Percentiles rank a stretch among this genome's conserved stretches.
phyloP scores from a whole-genome alignment of 2,329 filamentous ascomycete species.

The Blastomyces gilchristii region DNA sequence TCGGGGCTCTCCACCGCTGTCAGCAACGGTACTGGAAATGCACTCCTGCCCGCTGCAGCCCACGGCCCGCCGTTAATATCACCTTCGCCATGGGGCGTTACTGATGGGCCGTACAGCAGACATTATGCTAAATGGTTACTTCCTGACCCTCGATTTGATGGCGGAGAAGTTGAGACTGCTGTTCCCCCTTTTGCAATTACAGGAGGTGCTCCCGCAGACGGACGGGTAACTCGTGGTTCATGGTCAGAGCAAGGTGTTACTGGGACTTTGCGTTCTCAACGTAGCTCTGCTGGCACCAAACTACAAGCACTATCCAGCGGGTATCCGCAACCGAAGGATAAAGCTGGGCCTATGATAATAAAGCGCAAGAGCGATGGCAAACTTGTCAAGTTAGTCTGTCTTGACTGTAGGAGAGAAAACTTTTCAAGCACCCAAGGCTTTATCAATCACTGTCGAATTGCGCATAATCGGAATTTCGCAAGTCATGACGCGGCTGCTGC shows the following conservation, averaged over 20 bases:
- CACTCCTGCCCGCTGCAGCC: conserved; percentile 49
- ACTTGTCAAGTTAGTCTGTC: conserved; percentile 80
- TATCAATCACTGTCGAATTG: conserved; percentile 96
- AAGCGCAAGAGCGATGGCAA: conserved; percentile 73
- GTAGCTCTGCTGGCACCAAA: conserved; percentile 52
- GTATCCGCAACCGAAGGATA: conserved; percentile 65
- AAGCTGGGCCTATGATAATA: conserved; percentile 70
- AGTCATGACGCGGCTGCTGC: conserved; percentile 91
- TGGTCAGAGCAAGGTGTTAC: conserved; percentile 45
- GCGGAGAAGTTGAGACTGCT: conserved; percentile 34
- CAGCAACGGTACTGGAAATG: conserved; percentile 62
- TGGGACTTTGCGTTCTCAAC: conserved; percentile 47
- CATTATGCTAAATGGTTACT: conserved; percentile 96
- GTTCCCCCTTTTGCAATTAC: conserved; percentile 17
- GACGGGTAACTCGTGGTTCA: conserved; percentile 69
- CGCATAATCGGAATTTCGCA: conserved; percentile 85
- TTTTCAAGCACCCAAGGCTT: conserved; percentile 98
- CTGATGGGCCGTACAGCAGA: conserved; percentile 82
- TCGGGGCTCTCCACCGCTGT: conserved; percentile 53
- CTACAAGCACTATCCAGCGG: conserved; percentile 60
- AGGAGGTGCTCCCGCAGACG: conserved; percentile 48
- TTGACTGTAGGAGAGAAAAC: conserved; percentile 78
- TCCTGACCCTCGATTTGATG: conserved; percentile 78
- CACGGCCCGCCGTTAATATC: conserved; percentile 61
- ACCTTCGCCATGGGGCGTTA: conserved; percentile 81